phyloP scores from a whole-genome alignment of 2,329 filamentous ascomycete species.

The Penicillium expansum region DNA sequence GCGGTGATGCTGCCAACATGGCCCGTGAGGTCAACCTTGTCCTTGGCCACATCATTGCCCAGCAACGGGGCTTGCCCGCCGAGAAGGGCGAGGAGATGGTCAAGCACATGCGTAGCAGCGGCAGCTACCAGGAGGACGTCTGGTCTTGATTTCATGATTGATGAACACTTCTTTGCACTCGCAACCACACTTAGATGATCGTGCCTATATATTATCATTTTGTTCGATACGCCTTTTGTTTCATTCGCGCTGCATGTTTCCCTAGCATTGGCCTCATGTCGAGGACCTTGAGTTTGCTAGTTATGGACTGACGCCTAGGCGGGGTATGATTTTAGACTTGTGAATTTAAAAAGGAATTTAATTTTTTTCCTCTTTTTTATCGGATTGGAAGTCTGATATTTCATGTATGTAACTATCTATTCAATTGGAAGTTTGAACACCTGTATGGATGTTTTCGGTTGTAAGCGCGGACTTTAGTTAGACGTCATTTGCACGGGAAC shows the following conservation, averaged over 20 bases:
- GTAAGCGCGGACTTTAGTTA: conserved; percentile 14
- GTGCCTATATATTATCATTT: conserved; percentile 23
- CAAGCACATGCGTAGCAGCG: conserved; percentile 91
- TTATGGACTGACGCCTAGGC: neutral
- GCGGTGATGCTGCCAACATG: conserved; percentile 97
- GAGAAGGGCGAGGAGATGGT: conserved; percentile 93
- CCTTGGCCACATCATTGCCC: conserved; percentile 81
- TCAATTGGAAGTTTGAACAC: neutral
- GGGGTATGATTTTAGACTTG: conserved; percentile 14
- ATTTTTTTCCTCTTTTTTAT: neutral
- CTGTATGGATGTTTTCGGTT: conserved; percentile 13
- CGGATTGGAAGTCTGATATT: neutral
- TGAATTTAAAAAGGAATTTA: conserved; percentile 10
- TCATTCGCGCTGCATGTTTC: conserved; percentile 12
- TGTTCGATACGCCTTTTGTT: conserved; percentile 8
- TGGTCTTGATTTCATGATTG: conserved; percentile 53
- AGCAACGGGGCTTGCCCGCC: conserved; percentile 76
- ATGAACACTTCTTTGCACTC: conserved; percentile 15
- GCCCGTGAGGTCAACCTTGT: conserved; percentile 86
- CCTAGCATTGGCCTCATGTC: conserved; percentile 5
- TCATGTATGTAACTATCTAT: neutral
- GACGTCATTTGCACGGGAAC: conserved; percentile 6
- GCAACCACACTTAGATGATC: conserved; percentile 29
- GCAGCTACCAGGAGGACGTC: conserved; percentile 88
- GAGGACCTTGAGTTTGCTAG: neutral